Conservation (phyloP, 345 rosid species). For the Angophora floribunda region DNA sequence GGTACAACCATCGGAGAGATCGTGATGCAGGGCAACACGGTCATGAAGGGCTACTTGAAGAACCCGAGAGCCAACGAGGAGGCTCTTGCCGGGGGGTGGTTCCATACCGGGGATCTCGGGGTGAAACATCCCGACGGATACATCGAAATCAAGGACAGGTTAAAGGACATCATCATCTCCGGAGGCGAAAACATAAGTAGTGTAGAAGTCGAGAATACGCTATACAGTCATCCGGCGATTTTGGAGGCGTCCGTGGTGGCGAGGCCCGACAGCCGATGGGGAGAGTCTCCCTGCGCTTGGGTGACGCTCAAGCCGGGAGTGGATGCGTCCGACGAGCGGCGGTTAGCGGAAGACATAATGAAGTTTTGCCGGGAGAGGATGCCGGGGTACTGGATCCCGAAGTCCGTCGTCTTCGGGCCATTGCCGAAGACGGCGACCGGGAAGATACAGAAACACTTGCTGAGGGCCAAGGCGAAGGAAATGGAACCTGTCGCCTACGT, state of each 20-base stretch:
- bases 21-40: neutral
- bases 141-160: constrained; percentile 5
- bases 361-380: neutral
- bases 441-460: neutral
- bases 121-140: constrained; percentile 4
- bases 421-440: neutral
- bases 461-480: neutral
- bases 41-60: constrained; percentile 4
- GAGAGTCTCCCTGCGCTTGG: constrained; percentile 3
- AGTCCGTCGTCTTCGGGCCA: neutral
- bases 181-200: constrained; percentile 8
- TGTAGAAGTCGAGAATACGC: neutral
- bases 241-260: constrained; percentile 6
- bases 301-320: neutral
- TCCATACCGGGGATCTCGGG: neutral
- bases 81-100: neutral
- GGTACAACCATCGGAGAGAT: neutral
- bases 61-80: neutral
- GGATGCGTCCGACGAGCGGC: neutral
- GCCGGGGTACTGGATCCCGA: neutral
- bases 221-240: neutral
- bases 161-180: constrained; percentile 7
- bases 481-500: neutral
- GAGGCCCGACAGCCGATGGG: constrained; percentile 1
- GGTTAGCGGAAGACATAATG: neutral